Evolutionary conservation across 306 rosid genomes (phyloP).

Genomic region (Prunus campanulata): DNA sequence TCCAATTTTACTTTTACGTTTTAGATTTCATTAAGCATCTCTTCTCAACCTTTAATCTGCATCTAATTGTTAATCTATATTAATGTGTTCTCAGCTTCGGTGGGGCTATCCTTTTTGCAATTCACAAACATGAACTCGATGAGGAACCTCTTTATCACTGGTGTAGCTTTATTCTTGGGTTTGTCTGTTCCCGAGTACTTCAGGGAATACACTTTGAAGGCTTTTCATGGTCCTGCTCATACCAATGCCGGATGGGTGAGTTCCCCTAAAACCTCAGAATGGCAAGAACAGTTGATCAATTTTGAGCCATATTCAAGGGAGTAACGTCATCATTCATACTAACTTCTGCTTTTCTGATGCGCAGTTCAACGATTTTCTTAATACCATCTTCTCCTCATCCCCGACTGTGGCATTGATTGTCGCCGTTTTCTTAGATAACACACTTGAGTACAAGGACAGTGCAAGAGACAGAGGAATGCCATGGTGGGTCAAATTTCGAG

Average conservation of each 20-base stretch:
- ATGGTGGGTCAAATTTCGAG: slow-evolving; percentile 93
- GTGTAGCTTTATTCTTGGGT: slow-evolving; percentile 86
- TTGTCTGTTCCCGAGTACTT: slow-evolving; percentile 88
- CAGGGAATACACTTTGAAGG: slow-evolving; percentile 77
- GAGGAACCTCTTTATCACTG: slow-evolving; percentile 91
- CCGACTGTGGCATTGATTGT: slow-evolving; percentile 78
- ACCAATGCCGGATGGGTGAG: slow-evolving; percentile 97
- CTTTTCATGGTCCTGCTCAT: slow-evolving; percentile 91
- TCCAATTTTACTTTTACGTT: neutral
- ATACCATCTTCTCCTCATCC: slow-evolving; percentile 89
- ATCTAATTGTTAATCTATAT: slow-evolving; percentile 6
- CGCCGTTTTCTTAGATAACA: slow-evolving; percentile 92
- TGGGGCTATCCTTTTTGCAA: slow-evolving; percentile 96
- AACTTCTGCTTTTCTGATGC: slow-evolving; percentile 7
- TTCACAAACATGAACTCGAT: slow-evolving; percentile 98
- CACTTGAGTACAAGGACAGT: slow-evolving; percentile 84
- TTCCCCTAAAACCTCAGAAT: neutral
- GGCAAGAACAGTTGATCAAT: too few species aligned
- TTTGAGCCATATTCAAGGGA: too few species aligned
- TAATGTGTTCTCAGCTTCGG: slow-evolving; percentile 69
- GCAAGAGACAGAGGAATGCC: slow-evolving; percentile 98
- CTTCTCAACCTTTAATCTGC: neutral
- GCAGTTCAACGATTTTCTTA: slow-evolving; percentile 95
- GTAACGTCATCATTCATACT: neutral
- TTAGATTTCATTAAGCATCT: neutral